A percentile compares a stretch with the other conserved stretches of the same genome.
phyloP scores from a whole-genome alignment of 1,139 yeast genomes.

The Debaryomyces udenii region DNA sequence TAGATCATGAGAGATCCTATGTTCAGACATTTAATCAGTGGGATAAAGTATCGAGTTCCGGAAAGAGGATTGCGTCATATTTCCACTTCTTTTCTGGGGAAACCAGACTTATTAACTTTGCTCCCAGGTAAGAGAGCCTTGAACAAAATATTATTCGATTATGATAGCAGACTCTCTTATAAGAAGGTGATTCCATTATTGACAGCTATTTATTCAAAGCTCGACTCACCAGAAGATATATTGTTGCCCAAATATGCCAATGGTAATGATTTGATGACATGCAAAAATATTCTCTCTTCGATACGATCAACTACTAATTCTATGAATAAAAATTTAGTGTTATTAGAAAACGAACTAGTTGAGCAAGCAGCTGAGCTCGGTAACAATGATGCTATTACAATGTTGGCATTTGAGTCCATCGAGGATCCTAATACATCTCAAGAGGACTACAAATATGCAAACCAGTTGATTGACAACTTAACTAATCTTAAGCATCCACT shows the following conservation, averaged over 20 bases:
- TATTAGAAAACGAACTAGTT: constrained; percentile 67
- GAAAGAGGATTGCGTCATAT: neutral
- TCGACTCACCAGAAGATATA: constrained; percentile 40
- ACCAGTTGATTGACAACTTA: constrained; percentile 60
- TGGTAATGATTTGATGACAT: constrained; percentile 63
- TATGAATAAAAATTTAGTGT: constrained; percentile 55
- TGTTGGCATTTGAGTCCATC: constrained; percentile 66
- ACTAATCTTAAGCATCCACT: constrained; percentile 67
- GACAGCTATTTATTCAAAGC: constrained; percentile 48
- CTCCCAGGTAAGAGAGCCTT: constrained; percentile 62
- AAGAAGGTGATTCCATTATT: constrained; percentile 57
- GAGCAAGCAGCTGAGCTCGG: constrained; percentile 87
- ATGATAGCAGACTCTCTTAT: constrained; percentile 59
- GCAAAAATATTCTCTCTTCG: constrained; percentile 67
- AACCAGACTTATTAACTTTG: constrained; percentile 52
- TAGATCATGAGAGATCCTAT: neutral
- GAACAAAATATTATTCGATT: constrained; percentile 64
- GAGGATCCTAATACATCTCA: constrained; percentile 31
- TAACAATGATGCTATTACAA: constrained; percentile 75
- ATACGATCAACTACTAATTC: constrained; percentile 64
- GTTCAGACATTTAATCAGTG: constrained; percentile 2
- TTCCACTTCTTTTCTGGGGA: constrained; percentile 7
- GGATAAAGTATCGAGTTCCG: neutral
- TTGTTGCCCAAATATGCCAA: constrained; percentile 47
- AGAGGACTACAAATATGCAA: constrained; percentile 67